Percentiles rank a stretch among this genome's conserved stretches.
Evolutionary conservation across 179 eudicot species (phyloP).

Genomic region (Corrigiola litoralis): DNA sequence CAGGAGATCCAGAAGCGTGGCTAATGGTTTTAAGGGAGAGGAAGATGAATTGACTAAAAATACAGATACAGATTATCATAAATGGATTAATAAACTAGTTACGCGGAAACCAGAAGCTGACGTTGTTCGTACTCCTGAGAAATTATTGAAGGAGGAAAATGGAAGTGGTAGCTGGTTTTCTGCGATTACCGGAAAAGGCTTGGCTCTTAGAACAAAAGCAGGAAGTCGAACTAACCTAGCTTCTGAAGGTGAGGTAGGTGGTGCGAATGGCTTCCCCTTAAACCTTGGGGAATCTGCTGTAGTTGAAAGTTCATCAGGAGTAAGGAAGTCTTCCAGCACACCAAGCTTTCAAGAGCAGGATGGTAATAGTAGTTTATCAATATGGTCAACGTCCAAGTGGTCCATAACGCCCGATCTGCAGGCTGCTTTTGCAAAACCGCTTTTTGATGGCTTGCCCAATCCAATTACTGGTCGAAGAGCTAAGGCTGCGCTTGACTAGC

Average conservation of each 20-base stretch:
- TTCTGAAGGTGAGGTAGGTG: conserved; percentile 44
- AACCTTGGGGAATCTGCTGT: conserved; percentile 41
- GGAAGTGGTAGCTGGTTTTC: conserved; percentile 61
- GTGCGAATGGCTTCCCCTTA: conserved; percentile 28
- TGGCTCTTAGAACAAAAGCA: conserved; percentile 80
- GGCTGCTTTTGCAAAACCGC: conserved; percentile 72
- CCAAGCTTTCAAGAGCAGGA: conserved; percentile 76
- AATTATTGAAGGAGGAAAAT: conserved; percentile 66
- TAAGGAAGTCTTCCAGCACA: conserved; percentile 80
- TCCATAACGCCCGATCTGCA: conserved; percentile 71
- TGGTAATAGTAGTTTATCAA: conserved; percentile 34
- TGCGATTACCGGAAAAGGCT: conserved; percentile 67
- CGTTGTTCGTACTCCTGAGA: conserved; percentile 55
- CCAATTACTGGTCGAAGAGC: conserved; percentile 59
- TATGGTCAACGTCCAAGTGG: conserved; percentile 77
- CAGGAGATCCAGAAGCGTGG: conserved; percentile 68
- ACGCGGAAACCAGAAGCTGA: conserved; percentile 66
- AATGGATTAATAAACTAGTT: conserved; percentile 46
- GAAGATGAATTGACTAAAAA: conserved; percentile 39
- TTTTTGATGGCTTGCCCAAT: conserved; percentile 81
- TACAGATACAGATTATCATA: conserved; percentile 33
- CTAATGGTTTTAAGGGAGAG: conserved; percentile 47
- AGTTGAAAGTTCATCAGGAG: conserved; percentile 42
- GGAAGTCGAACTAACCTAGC: conserved; percentile 51
- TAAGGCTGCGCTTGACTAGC: conserved; percentile 86